Base-by-base conservation (phyloP, 768 basidiomycete genomes). In the Termitomyces sp. region DNA sequence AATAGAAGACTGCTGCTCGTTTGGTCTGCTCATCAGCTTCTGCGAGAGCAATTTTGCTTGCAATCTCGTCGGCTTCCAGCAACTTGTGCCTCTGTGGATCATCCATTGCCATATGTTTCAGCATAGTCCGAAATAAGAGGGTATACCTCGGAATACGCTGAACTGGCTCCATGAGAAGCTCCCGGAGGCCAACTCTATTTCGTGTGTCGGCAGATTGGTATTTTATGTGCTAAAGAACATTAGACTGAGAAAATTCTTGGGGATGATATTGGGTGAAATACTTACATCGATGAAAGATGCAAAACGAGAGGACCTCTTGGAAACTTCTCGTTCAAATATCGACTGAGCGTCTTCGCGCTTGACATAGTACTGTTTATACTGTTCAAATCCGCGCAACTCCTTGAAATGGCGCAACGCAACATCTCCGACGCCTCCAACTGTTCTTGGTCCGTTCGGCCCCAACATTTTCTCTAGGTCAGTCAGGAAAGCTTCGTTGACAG, bases 61-160 rank as follows among this genome's bases (percentile, higher is more conserved):
- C 92, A 60, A 93, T 84, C 56, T 90, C 89, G 62, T 92, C 88
- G 1, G 94, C 92, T 66, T 96, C 92, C 5, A 83, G 71, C 21
- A 98, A 76, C 68, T 88, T 91, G 9, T 79, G 77, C 29, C 92
- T 82, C 62, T 95, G 92, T 2, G 84, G 80, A 65, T 97, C 92
- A 47, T 79, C 77, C 0, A 82, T 82, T 14, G 83, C 80, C 89
- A 98, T 91, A 65, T 90, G 82, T 71, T 95, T 93, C 66, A 95
- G 76, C 88, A 98, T 98, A 5, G 82, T 90, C 58, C 92, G 88
- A 71, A 96, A 92, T 62, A 98, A 80, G 25, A 98, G 77, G 1
- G 93, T 95, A 72, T 98, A 98, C 62, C 96, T 81, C 4, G 95
- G 95, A 65, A 98, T 93, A 34, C 95, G 86, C 66, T 98, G 95